phyloP scores from a whole-genome alignment of 352 stramenopile genomes.

The Globisporangium spinosum region DNA sequence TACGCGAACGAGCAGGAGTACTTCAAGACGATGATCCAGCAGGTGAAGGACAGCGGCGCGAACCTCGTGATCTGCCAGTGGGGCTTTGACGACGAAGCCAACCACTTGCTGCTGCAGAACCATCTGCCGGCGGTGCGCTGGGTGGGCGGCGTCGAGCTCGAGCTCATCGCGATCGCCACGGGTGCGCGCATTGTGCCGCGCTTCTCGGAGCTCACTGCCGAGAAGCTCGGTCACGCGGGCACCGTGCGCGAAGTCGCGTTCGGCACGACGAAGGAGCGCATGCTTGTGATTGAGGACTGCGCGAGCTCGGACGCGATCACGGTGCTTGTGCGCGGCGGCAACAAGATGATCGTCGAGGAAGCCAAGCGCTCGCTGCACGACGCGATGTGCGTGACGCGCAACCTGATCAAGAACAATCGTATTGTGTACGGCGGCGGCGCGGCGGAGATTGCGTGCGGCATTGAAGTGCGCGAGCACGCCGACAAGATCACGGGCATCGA shows the following conservation, averaged over 20 bases:
- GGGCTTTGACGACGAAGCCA: conserved; percentile 99
- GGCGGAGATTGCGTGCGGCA: conserved; percentile 97
- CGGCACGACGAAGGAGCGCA: conserved; percentile 96
- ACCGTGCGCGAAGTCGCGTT: conserved; percentile 96
- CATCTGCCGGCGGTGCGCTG: conserved; percentile 96
- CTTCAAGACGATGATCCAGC: conserved; percentile 98
- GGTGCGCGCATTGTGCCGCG: conserved; percentile 97
- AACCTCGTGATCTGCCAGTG: conserved; percentile 99
- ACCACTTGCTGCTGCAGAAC: conserved; percentile 98
- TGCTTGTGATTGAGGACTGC: conserved; percentile 99
- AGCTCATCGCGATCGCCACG: conserved; percentile 99
- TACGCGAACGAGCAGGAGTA: conserved; percentile 98
- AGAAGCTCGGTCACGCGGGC: conserved; percentile 96
- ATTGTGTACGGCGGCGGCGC: conserved; percentile 98
- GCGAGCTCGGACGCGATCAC: conserved; percentile 97
- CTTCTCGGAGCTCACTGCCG: conserved; percentile 95
- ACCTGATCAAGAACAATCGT: conserved; percentile 99
- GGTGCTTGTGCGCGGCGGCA: conserved; percentile 97
- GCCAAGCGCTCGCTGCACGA: conserved; percentile 99
- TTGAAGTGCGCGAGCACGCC: conserved; percentile 91
- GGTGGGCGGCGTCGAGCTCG: conserved; percentile 99
- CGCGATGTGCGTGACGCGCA: conserved; percentile 99
- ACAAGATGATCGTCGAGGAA: conserved; percentile 99
- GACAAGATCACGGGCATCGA: conserved; percentile 82
- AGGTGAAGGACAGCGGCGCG: conserved; percentile 97